A percentile compares a stretch with the other conserved stretches of the same genome.
Conservation (phyloP, 805 yeast genomes). For the Lipomyces oligophaga region DNA sequence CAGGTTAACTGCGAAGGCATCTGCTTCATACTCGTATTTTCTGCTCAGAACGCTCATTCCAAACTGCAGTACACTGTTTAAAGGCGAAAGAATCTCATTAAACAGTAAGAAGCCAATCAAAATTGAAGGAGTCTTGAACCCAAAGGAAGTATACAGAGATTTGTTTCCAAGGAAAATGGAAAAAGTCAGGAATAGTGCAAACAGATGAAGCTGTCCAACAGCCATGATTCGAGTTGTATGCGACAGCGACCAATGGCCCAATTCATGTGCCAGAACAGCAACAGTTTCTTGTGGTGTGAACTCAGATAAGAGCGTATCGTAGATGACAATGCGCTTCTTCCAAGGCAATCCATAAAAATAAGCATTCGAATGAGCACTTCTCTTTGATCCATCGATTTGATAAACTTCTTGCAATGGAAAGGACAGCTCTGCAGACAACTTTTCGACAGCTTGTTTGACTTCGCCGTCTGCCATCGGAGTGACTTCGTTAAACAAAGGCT, state of each 20-base stretch:
- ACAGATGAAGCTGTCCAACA: constrained; percentile 60
- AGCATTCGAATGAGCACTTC: constrained; percentile 96
- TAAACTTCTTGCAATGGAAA: constrained; percentile 85
- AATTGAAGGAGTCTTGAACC: constrained; percentile 66
- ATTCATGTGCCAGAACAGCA: constrained; percentile 96
- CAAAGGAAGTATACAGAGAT: constrained; percentile 75
- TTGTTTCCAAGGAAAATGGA: constrained; percentile 74
- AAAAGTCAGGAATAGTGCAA: constrained; percentile 65
- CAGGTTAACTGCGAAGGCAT: constrained; percentile 55
- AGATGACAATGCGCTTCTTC: constrained; percentile 92
- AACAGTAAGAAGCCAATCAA: constrained; percentile 77
- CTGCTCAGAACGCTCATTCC: constrained; percentile 69
- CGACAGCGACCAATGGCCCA: constrained; percentile 94
- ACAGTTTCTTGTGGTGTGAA: constrained; percentile 75
- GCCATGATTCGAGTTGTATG: constrained; percentile 77
- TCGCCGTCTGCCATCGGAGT: constrained; percentile 89
- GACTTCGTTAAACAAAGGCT: constrained; percentile 88
- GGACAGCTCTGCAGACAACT: constrained; percentile 64
- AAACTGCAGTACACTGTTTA: constrained; percentile 66
- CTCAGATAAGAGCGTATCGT: constrained; percentile 82
- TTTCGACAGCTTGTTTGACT: constrained; percentile 74
- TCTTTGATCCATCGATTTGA: constrained; percentile 94
- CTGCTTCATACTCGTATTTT: constrained; percentile 86
- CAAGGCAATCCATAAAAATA: constrained; percentile 95
- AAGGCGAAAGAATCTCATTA: constrained; percentile 71